phyloP scores from a whole-genome alignment of 179 eudicot genomes.

The Beta lomatogona region DNA sequence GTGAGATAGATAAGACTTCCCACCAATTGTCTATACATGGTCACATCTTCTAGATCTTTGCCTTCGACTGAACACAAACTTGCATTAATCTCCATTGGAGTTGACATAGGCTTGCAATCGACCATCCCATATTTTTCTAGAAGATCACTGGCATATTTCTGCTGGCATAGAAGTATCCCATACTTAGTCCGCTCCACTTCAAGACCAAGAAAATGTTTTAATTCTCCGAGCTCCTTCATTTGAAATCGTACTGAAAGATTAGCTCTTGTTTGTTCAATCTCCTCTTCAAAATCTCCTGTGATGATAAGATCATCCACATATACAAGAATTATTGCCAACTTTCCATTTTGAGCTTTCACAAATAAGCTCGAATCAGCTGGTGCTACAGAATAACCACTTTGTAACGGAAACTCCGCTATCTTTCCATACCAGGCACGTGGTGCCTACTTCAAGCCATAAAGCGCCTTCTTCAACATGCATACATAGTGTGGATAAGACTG shows the following conservation, averaged over 20 bases:
- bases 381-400: slow-evolving; percentile 18
- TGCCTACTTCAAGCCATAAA: neutral
- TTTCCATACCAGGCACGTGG: slow-evolving; percentile 7
- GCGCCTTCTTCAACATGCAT: neutral
- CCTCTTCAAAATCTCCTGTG: neutral
- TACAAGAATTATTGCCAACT: neutral
- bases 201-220: neutral
- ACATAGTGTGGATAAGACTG: neutral
- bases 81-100: neutral
- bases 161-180: slow-evolving; percentile 13
- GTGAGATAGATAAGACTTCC: slow-evolving; percentile 34
- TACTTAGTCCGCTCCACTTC: neutral
- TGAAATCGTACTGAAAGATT: slow-evolving; percentile 15
- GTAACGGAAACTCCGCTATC: slow-evolving; percentile 4
- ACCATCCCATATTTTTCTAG: slow-evolving; percentile 10
- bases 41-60: slow-evolving; percentile 7
- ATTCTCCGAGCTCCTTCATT: slow-evolving; percentile 14
- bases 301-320: neutral
- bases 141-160: slow-evolving; percentile 10
- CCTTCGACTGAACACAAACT: slow-evolving; percentile 1
- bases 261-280: neutral
- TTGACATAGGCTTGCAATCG: slow-evolving; percentile 22
- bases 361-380: slow-evolving; percentile 4
- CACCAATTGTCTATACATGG: slow-evolving; percentile 24
- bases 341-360: neutral